Conservation (phyloP, 2,329 filamentous ascomycete genomes). For the Botrytis byssoidea region DNA sequence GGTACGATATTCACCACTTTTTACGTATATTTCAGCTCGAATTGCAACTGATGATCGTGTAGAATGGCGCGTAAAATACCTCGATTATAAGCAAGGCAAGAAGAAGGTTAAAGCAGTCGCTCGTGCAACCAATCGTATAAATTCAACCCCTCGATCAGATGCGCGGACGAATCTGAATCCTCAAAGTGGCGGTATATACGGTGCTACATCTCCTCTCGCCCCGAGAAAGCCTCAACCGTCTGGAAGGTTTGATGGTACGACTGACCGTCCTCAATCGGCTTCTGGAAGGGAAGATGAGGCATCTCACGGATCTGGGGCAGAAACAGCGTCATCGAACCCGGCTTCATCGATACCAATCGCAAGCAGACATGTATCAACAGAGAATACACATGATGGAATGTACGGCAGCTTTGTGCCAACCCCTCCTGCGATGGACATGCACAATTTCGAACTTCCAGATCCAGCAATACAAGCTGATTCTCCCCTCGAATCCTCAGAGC, state of each 20-base stretch:
- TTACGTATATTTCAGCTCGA: background rate
- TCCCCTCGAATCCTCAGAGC: slow-evolving; percentile 8
- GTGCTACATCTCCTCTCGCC: slow-evolving; percentile 28
- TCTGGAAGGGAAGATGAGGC: slow-evolving; percentile 15
- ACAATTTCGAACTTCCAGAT: slow-evolving; percentile 58
- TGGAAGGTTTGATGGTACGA: background rate
- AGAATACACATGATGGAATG: slow-evolving; percentile 3
- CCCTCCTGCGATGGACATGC: slow-evolving; percentile 42
- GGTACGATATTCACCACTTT: slow-evolving; percentile 45
- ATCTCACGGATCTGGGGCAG: background rate
- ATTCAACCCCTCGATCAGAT: slow-evolving; percentile 48
- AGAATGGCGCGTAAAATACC: slow-evolving; percentile 92
- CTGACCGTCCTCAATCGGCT: slow-evolving; percentile 18
- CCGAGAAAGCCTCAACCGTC: slow-evolving; percentile 12
- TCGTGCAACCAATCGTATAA: slow-evolving; percentile 65
- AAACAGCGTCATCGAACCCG: background rate
- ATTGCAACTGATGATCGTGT: slow-evolving; percentile 19
- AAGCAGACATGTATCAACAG: background rate
- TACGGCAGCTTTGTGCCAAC: slow-evolving; percentile 65
- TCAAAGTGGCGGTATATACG: slow-evolving; percentile 30
- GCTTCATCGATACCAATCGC: slow-evolving; percentile 4
- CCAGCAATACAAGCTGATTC: slow-evolving; percentile 46
- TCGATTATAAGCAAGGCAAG: slow-evolving; percentile 94
- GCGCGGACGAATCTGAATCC: slow-evolving; percentile 21
- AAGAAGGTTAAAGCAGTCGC: slow-evolving; percentile 85